Conservation (phyloP, 2,329 filamentous ascomycete genomes). For the Fusarium nygamai region DNA sequence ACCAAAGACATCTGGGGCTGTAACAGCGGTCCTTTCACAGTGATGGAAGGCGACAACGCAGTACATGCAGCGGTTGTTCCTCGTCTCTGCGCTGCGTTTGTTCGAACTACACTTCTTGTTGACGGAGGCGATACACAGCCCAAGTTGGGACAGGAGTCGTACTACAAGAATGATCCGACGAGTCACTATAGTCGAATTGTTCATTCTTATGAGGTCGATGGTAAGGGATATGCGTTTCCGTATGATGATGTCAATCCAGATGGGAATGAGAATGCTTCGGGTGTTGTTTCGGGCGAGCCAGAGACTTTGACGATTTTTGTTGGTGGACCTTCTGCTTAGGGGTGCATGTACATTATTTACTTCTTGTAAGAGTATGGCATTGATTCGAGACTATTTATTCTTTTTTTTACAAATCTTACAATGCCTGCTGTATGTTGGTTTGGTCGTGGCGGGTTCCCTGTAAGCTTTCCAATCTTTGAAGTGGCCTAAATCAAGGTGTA, state of each 20-base stretch:
- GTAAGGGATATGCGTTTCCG: slow-evolving; percentile 71
- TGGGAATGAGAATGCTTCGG: slow-evolving; percentile 62
- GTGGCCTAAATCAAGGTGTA: accelerated
- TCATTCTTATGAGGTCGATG: slow-evolving; percentile 68
- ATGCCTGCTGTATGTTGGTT: accelerated
- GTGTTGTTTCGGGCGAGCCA: slow-evolving; percentile 43
- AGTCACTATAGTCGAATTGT: slow-evolving; percentile 70
- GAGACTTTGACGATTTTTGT: slow-evolving; percentile 44
- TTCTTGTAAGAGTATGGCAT: background rate
- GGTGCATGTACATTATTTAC: background rate
- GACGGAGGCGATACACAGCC: slow-evolving; percentile 60
- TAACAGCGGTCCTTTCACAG: slow-evolving; percentile 58
- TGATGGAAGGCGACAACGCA: slow-evolving; percentile 49
- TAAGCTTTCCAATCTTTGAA: background rate
- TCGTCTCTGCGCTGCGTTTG: slow-evolving; percentile 62
- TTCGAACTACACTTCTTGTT: slow-evolving; percentile 57
- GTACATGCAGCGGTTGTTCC: slow-evolving; percentile 57
- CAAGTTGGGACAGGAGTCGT: slow-evolving; percentile 47
- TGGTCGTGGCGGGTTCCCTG: accelerated
- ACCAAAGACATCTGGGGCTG: slow-evolving; percentile 61
- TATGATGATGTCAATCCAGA: slow-evolving; percentile 74
- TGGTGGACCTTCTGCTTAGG: slow-evolving; percentile 27
- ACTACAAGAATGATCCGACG: slow-evolving; percentile 58
- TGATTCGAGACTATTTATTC: accelerated
- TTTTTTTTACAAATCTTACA: accelerated